These are phyloP conservation scores for Zymoseptoria ardabiliae DNA, from an alignment of 2,329 filamentous ascomycete genomes.

Conservation along the genomic window DNA sequence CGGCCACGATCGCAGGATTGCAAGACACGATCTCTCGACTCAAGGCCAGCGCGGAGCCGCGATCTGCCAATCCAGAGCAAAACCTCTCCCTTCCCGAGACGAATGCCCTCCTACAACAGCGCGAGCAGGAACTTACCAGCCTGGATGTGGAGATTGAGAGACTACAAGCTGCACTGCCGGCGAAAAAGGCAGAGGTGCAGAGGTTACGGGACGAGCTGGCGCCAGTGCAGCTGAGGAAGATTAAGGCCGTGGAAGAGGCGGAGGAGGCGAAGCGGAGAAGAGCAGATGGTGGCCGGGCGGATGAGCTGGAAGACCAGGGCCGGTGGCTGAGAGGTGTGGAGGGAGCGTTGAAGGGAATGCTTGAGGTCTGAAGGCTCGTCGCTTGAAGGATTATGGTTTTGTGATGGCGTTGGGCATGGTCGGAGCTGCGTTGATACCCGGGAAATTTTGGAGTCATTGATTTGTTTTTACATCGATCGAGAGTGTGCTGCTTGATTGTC, in stretches of 20 bases:
- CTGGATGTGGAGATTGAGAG: slow-evolving; percentile 38
- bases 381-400: background rate
- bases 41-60: slow-evolving; percentile 26
- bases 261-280: slow-evolving; percentile 61
- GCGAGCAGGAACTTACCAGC: slow-evolving; percentile 35
- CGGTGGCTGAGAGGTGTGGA: slow-evolving; percentile 70
- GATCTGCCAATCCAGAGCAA: slow-evolving; percentile 31
- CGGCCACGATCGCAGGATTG: slow-evolving; percentile 45
- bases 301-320: slow-evolving; percentile 68
- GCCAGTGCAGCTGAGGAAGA: slow-evolving; percentile 59
- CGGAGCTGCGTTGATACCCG: background rate
- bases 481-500: too few relatives aligned
- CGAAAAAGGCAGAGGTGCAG: slow-evolving; percentile 61
- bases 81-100: slow-evolving; percentile 40
- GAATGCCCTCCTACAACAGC: slow-evolving; percentile 31
- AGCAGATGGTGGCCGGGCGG: slow-evolving; percentile 59
- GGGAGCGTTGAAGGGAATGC: slow-evolving; percentile 52
- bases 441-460: background rate
- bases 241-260: slow-evolving; percentile 59
- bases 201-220: slow-evolving; percentile 60
- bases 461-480: too few relatives aligned
- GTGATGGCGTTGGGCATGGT: background rate
- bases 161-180: slow-evolving; percentile 55
- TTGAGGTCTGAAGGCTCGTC: slow-evolving; percentile 43
- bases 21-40: slow-evolving; percentile 44